Evolutionary conservation across 495 filamentous ascomycete genomes (phyloP), one percentile per base, ranked within the genome.

Genomic region (Xeromyces bisporus): DNA sequence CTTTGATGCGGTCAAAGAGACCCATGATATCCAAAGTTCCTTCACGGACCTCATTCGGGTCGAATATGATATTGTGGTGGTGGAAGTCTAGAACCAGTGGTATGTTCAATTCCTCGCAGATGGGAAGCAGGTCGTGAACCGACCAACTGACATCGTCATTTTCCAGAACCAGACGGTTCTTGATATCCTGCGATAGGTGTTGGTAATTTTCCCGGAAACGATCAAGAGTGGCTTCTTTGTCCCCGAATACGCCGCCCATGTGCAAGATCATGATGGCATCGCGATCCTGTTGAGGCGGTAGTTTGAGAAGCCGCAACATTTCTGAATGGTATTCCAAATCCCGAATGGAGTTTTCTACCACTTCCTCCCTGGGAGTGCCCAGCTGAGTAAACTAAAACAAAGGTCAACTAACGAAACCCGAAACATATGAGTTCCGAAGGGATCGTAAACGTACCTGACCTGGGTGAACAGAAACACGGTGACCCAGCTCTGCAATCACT

Each of bases 241-340:
- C 82, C 9, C 84, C 87, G 44, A 85, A 93, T 0, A 80, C 69
- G 9, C 89, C 89, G 12, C 86, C 89, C 72, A 96, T 83, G 43
- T 96, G 89, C 2, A 96, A 46, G 34, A 94, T 83, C 81, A 96
- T 89, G 24, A 94, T 73, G 4, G 89, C 85, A 51, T 94, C 83
- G 13, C 76, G 74, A 46, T 94, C 63, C 33, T 75, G 67, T 47
- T 96, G 85, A 11, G 71, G 67, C 0, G 83, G 80, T 0, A 94
- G 58, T 13, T 68, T 74, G 10, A 94, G 71, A 1, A 93, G 66
- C 7, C 67, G 66, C 0, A 94, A 66, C 62, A 94, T 51, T 51
- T 97, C 85, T 21, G 77, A 75, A 47, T 94, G 87, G 40, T 89
- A 96, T 28, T 80, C 80, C 0, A 96, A 66, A 54, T 93, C 89